These are phyloP conservation scores for Petunia axillaris DNA, from an alignment of 257 asterid genomes.

Conservation along the genomic window DNA sequence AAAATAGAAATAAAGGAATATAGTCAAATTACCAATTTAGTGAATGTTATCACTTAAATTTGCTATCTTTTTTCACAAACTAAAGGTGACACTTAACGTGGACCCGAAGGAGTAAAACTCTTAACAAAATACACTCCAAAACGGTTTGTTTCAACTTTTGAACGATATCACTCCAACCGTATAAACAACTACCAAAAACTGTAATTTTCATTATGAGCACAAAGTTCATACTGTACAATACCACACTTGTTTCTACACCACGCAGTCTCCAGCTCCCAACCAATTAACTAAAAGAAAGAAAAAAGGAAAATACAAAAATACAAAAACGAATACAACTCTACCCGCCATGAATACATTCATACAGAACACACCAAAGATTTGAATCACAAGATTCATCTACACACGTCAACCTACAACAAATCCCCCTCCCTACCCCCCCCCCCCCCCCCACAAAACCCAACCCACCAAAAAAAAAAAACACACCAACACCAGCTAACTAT, in stretches of 20 bases:
- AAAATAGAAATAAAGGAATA: too few species aligned
- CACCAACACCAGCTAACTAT: constrained; percentile 37
- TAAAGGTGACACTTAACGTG: too few species aligned
- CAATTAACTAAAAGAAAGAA: neutral
- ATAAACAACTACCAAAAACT: neutral
- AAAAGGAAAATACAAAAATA: neutral
- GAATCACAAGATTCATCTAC: constrained; percentile 30
- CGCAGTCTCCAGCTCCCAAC: constrained; percentile 2
- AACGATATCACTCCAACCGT: neutral
- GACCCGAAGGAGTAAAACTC: neutral
- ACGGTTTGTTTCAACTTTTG: neutral
- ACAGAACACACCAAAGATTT: constrained; percentile 16
- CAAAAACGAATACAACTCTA: constrained; percentile 26
- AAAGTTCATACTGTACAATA: constrained; percentile 3
- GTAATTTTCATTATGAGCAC: constrained; percentile 15
- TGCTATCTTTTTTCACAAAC: too few species aligned
- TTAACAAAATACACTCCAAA: neutral
- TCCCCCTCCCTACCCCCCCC: neutral
- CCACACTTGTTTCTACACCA: constrained; percentile 18
- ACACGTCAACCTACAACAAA: constrained; percentile 35
- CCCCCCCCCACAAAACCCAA: too few species aligned
- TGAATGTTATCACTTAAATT: too few species aligned
- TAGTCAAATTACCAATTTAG: too few species aligned
- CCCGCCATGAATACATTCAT: constrained; percentile 25
- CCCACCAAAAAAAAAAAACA: neutral